phyloP scores from a whole-genome alignment of 2,329 filamentous ascomycete species.

The Neoascochyta sp. region DNA sequence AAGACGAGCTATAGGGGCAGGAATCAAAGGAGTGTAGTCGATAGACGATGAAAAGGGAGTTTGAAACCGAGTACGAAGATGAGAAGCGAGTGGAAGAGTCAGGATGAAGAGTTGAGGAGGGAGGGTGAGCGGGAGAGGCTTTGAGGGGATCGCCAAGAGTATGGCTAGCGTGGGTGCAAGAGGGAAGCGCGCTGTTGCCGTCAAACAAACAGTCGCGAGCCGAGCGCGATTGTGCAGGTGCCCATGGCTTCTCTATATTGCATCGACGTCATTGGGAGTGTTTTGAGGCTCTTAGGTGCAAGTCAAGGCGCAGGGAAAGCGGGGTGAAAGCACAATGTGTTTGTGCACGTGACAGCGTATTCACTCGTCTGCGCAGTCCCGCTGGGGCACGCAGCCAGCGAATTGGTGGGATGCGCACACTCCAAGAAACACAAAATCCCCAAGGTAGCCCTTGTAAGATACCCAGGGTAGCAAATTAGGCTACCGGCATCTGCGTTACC shows the following conservation, averaged over 20 bases:
- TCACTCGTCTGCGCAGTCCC: slow-evolving; percentile 10
- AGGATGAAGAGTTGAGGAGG: slow-evolving; percentile 9
- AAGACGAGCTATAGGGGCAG: slow-evolving; percentile 11
- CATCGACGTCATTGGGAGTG: slow-evolving; percentile 5
- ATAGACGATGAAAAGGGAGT: no score
- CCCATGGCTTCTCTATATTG: background rate
- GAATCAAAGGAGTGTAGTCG: slow-evolving; percentile 18
- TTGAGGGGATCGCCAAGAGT: no score
- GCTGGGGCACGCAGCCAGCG: no score
- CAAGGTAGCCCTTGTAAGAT: no score
- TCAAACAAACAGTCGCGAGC: slow-evolving; percentile 16
- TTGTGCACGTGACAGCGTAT: slow-evolving; percentile 12
- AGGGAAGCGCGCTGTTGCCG: slow-evolving; percentile 13
- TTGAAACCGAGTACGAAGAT: no score
- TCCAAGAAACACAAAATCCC: no score
- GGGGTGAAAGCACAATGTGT: background rate
- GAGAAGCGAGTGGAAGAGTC: slow-evolving; percentile 7
- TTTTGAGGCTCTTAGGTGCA: background rate
- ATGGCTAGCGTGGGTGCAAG: slow-evolving; percentile 8
- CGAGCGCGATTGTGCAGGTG: background rate
- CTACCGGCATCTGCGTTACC: slow-evolving; percentile 14
- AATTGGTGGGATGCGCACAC: no score
- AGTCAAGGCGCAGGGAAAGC: background rate
- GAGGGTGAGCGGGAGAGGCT: slow-evolving; percentile 9
- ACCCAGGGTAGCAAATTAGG: slow-evolving; percentile 6